These are phyloP conservation scores for Phaeosphaeriaceae sp. DNA, from an alignment of 2,329 filamentous ascomycete species.

Conservation along the genomic window DNA sequence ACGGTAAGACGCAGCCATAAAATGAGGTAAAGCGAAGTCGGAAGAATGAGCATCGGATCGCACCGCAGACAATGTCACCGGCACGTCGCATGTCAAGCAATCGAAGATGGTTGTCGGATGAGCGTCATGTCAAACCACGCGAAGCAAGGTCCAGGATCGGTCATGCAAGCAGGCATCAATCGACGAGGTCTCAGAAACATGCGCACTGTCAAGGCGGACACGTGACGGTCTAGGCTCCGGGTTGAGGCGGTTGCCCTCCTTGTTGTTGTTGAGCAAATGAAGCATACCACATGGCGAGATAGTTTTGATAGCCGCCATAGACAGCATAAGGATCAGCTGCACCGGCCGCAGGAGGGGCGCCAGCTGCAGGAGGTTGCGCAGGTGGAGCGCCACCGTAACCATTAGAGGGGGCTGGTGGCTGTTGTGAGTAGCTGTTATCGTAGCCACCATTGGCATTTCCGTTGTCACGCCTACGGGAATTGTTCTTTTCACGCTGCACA, in stretches of 20 bases:
- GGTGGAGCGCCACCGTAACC: slow-evolving; percentile 36
- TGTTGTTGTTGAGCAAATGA: slow-evolving; percentile 63
- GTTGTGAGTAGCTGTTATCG: slow-evolving; percentile 57
- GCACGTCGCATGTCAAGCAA: slow-evolving; percentile 27
- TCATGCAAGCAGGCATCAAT: slow-evolving; percentile 50
- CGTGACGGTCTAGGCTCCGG: slow-evolving; percentile 42
- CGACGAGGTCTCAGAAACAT: slow-evolving; percentile 44
- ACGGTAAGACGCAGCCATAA: not conserved
- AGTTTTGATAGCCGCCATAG: slow-evolving; percentile 84
- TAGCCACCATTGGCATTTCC: slow-evolving; percentile 31
- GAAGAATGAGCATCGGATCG: slow-evolving; percentile 18
- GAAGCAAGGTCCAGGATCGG: slow-evolving; percentile 33
- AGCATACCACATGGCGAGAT: slow-evolving; percentile 81
- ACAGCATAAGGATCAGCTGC: slow-evolving; percentile 68
- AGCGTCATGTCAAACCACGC: slow-evolving; percentile 33
- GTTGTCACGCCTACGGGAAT: slow-evolving; percentile 50
- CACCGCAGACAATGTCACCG: slow-evolving; percentile 29
- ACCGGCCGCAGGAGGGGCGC: slow-evolving; percentile 50
- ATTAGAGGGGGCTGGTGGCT: slow-evolving; percentile 44
- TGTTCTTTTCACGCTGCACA: slow-evolving; percentile 56
- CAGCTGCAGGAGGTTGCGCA: slow-evolving; percentile 34
- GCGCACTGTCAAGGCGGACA: slow-evolving; percentile 44
- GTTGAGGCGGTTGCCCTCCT: slow-evolving; percentile 36
- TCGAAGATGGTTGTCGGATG: slow-evolving; percentile 23
- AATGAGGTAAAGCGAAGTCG: slow-evolving; percentile 1